phyloP scores from a whole-genome alignment of 306 rosid species.

The Urtica urens region DNA sequence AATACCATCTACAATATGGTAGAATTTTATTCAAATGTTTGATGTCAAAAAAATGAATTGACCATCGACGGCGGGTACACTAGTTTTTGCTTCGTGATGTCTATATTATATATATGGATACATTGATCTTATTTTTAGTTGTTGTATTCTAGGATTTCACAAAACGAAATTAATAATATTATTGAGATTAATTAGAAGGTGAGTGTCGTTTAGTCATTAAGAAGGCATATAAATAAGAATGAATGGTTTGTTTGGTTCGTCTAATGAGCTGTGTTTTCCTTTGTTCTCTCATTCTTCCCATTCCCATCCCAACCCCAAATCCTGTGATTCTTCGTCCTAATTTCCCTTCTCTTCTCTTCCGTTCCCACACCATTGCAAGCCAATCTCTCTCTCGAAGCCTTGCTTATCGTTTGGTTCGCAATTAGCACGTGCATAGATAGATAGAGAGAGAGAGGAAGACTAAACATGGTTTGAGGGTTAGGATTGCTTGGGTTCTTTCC shows the following conservation, averaged over 20 bases:
- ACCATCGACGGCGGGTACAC: no score
- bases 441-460: constrained; percentile 28
- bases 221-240: neutral
- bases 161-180: neutral
- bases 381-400: constrained; percentile 8
- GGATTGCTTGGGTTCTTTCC: constrained; percentile 43
- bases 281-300: constrained; percentile 28
- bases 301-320: constrained; percentile 23
- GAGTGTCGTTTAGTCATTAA: neutral
- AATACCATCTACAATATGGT: no score
- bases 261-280: constrained; percentile 31
- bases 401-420: constrained; percentile 10
- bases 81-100: no score
- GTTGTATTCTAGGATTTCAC: neutral
- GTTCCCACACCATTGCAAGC: constrained; percentile 5
- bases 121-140: no score
- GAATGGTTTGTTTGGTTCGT: neutral
- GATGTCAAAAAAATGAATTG: no score
- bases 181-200: neutral
- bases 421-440: constrained; percentile 16
- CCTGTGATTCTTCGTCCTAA: constrained; percentile 36
- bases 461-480: constrained; percentile 46
- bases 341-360: constrained; percentile 3
- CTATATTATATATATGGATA: no score
- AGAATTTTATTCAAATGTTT: no score